Evolutionary conservation across 176 grass and related monocot genomes (phyloP).

Genomic region (Triticum urartu): DNA sequence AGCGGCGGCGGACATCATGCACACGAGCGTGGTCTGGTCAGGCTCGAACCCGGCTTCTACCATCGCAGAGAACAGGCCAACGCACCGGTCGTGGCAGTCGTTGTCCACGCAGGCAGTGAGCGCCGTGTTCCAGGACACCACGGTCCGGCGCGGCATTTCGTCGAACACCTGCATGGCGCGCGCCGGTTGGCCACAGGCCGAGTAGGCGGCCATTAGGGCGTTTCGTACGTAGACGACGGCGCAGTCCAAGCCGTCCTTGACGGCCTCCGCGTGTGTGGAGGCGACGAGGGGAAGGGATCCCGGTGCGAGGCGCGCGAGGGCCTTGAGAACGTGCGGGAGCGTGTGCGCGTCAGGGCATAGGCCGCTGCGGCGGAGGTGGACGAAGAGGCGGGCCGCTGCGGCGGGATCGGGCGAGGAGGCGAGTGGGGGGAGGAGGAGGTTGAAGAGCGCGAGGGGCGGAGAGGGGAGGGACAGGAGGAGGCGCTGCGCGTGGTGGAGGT

Average conservation of each 20-base stretch:
- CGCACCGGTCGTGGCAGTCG: neutral
- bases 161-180: conserved; percentile 45
- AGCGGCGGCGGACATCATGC: conserved; percentile 37
- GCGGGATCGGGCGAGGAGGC: neutral
- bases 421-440: conserved; percentile 38
- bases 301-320: conserved; percentile 42
- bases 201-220: conserved; percentile 38
- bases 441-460: conserved; percentile 29
- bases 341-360: conserved; percentile 50
- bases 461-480: conserved; percentile 44
- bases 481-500: conserved; percentile 33
- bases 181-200: conserved; percentile 20
- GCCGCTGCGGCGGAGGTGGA: conserved; percentile 27
- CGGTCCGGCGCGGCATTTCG: conserved; percentile 45
- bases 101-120: conserved; percentile 41
- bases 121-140: conserved; percentile 57
- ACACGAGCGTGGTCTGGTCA: conserved; percentile 47
- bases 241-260: conserved; percentile 38
- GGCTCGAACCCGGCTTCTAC: conserved; percentile 32
- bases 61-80: conserved; percentile 30
- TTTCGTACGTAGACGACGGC: conserved; percentile 53
- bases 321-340: conserved; percentile 59
- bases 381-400: conserved; percentile 4
- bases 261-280: conserved; percentile 42
- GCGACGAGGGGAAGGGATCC: conserved; percentile 10